Base-by-base conservation (phyloP, 2,329 filamentous ascomycete genomes). In the Cercospora canescens region DNA sequence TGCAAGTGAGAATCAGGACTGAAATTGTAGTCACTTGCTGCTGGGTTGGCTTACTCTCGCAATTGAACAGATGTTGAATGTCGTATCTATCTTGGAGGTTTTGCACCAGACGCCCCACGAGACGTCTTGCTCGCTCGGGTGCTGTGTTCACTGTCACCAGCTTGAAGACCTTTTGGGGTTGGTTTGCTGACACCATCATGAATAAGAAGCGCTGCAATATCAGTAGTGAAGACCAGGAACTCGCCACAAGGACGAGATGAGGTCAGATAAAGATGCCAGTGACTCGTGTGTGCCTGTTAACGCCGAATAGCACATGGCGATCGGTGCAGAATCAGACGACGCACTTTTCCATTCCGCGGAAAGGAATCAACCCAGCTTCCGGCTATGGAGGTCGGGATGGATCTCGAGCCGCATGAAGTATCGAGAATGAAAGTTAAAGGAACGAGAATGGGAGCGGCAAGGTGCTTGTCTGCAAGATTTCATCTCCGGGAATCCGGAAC, bases 61-160 rank as follows among this genome's bases (percentile, higher is more conserved):
- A 86, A 74, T 91, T 91, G 37, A 81, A 87, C 26, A 85, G 82
- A 74, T 91, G 82, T 39, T 84, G 79, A 69, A 91, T 90, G 1
- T 82, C 86, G 76, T 90, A 91, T 41, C 79, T 79, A 63, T 89
- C 87, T 74, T 87, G 88, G 34, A 91, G 77, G 12, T 82, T 84
- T 63, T 89, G 86, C 11, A 85, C 81, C 39, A 91, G 77, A 0
- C 86, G 83, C 11, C 88, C 88, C 71, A 90, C 85, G 35, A 91
- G 77, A 7, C 81, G 78, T 78, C 87, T 86, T 35, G 89, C 89
- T 63, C 88, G 82, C 68, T 89, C 88, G 0, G 89, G 88, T 1
- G 85, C 87, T 1, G 85, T 90, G 79, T 91, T 91, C 70, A 91
- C 88, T 1, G 88, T 91, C 32, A 90, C 84, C 12, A 91, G 83